A percentile compares a stretch with the other conserved stretches of the same genome.
phyloP scores from a whole-genome alignment of 306 rosid species.

The Fagus sylvatica region DNA sequence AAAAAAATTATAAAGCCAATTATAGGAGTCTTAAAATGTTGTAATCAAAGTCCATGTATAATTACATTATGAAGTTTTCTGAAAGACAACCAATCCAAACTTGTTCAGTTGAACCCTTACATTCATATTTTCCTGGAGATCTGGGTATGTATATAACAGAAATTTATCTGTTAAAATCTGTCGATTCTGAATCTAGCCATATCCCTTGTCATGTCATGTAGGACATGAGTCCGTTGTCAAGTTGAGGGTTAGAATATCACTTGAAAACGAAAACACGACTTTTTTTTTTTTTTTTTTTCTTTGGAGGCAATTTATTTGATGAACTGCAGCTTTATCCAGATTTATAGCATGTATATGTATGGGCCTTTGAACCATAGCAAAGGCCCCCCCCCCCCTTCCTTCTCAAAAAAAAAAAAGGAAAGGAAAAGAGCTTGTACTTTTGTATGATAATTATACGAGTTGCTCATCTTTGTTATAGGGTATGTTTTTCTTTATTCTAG shows the following conservation, averaged over 20 bases:
- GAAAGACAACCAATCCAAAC: background rate
- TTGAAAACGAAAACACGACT: too few relatives aligned
- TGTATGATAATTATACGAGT: too few relatives aligned
- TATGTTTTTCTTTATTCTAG: background rate
- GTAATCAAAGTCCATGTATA: background rate
- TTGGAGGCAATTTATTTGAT: background rate
- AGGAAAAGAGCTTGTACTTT: too few relatives aligned
- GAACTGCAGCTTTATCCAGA: too few relatives aligned
- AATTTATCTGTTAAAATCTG: background rate
- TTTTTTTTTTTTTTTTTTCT: background rate
- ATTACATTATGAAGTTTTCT: background rate
- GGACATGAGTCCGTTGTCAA: background rate
- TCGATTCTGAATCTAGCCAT: background rate
- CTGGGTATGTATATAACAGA: background rate
- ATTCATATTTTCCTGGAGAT: background rate
- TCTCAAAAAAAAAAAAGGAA: too few relatives aligned
- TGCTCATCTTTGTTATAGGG: too few relatives aligned
- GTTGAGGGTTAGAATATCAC: too few relatives aligned
- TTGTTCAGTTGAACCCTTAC: background rate
- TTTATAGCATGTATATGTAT: too few relatives aligned
- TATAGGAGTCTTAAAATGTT: background rate
- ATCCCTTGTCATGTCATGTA: background rate
- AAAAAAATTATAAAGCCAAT: background rate
- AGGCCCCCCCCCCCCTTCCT: background rate
- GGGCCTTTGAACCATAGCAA: too few relatives aligned